Base-by-base conservation (phyloP, 108 stramenopile species). In the Epithemia pelagica region DNA sequence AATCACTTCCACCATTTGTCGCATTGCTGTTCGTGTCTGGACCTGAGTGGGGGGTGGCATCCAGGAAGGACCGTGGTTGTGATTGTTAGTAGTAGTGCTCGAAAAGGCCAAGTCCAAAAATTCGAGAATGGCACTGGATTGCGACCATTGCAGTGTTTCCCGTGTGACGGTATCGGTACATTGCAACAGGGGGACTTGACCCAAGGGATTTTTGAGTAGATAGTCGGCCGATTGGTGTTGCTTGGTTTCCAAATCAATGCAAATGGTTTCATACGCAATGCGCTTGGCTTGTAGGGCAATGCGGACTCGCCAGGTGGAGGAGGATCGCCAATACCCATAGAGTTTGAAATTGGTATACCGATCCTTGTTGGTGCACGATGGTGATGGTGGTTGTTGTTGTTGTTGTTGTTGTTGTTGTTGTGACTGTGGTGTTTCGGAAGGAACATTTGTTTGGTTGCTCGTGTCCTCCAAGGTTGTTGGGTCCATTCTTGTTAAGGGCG, bases 111-210 rank as follows among this genome's bases (percentile, higher is more conserved):
- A 60, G 23, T 92, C 90, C 24, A 95, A 59, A 64, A 85, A 91
- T 30, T 91, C 88, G 52, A 93, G 82, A 25, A 93, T 93, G 2
- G 89, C 85, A 28, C 88, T 32, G 20, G 87, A 85, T 70, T 90
- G 89, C 19, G 85, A 63, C 20, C 84, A 28, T 0, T 32, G 59
- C 18, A 82, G 72, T 21, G 37, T 53, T 7, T 29, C 60, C 3
- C 74, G 82, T 10, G 67, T 61, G 7, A 28, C 58, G 32, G 62
- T 60, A 56, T 90, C 84, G 21, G 55, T 66, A 32, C 74, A 84
- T 68, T 91, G 82, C 30, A 95, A 66, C 27, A 75, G 64, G 2
- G 94, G 91, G 24, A 88, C 80, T 67, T 88, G 84, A 24, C 59
- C 69, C 70, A 84, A 68, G 23, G 84, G 82, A 61, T 83, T 91